Conservation (phyloP, 208 protist genomes). For the Leishmania amazonensis region DNA sequence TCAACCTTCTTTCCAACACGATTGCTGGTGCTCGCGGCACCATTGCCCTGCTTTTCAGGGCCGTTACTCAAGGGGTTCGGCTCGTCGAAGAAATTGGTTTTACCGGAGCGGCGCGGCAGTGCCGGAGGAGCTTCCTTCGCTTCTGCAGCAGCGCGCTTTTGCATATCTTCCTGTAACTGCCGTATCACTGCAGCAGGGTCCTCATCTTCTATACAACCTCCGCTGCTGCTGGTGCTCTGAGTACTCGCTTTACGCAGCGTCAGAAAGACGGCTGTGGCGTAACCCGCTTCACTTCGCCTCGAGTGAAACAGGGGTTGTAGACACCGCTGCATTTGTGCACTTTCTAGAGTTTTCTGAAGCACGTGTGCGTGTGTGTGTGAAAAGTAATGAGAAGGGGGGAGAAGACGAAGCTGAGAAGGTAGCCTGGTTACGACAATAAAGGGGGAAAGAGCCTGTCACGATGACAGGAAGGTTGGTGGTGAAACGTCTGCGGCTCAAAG, state of each 20-base stretch:
- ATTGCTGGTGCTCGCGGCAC: neutral
- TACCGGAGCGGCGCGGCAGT: constrained; percentile 40
- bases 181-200: constrained; percentile 51
- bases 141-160: constrained; percentile 20
- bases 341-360: constrained; percentile 8
- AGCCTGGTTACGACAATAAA: neutral
- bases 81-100: constrained; percentile 43
- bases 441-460: neutral
- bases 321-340: constrained; percentile 20
- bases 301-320: neutral
- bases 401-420: neutral
- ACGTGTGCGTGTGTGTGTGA: neutral
- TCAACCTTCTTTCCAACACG: neutral
- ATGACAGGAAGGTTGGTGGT: too few relatives aligned
- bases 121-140: constrained; percentile 32
- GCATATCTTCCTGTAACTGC: constrained; percentile 41
- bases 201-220: constrained; percentile 28
- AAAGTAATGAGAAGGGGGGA: neutral
- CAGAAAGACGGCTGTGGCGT: neutral
- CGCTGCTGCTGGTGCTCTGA: neutral
- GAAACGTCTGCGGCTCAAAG: neutral
- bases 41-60: neutral
- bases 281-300: neutral
- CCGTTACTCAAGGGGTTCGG: neutral
- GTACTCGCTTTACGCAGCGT: constrained; percentile 4